These are phyloP conservation scores for Cryptosporidium parvum DNA, from an alignment of 169 alveolate species.

Conservation along the genomic window DNA sequence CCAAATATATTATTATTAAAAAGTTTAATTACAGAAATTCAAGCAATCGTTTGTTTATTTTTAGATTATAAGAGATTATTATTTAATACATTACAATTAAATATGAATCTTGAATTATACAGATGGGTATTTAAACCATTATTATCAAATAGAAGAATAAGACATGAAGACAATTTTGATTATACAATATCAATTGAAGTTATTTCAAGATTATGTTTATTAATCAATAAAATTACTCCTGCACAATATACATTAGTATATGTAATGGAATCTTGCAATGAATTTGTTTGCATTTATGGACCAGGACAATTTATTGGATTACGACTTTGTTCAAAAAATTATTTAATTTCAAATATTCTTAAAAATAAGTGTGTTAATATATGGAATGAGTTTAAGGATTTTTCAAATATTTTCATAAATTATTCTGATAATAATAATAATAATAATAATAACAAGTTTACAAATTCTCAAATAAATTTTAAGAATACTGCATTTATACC, in stretches of 20 bases:
- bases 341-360: not conserved
- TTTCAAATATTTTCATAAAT: not conserved
- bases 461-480: not conserved
- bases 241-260: constrained; percentile 27
- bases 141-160: not conserved
- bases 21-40: constrained; percentile 35
- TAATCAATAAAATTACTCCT: constrained; percentile 36
- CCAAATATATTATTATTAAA: constrained; percentile 56
- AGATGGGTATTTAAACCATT: constrained; percentile 74
- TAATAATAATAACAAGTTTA: too few species aligned
- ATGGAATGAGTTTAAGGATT: constrained; percentile 2
- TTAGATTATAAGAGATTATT: constrained; percentile 35
- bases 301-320: constrained; percentile 49
- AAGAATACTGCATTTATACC: constrained; percentile 50
- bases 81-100: not conserved
- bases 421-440: not conserved
- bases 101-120: constrained; percentile 13
- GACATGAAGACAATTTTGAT: constrained; percentile 9
- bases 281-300: constrained; percentile 51
- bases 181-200: constrained; percentile 28
- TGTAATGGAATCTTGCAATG: constrained; percentile 10
- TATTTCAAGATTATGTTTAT: constrained; percentile 30
- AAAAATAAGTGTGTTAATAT: not conserved
- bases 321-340: constrained; percentile 2
- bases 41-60: constrained; percentile 26